Evolutionary conservation across 2,329 filamentous ascomycete species (phyloP), one percentile per base, ranked within the genome.

Genomic region (Acrocalymma vagum): DNA sequence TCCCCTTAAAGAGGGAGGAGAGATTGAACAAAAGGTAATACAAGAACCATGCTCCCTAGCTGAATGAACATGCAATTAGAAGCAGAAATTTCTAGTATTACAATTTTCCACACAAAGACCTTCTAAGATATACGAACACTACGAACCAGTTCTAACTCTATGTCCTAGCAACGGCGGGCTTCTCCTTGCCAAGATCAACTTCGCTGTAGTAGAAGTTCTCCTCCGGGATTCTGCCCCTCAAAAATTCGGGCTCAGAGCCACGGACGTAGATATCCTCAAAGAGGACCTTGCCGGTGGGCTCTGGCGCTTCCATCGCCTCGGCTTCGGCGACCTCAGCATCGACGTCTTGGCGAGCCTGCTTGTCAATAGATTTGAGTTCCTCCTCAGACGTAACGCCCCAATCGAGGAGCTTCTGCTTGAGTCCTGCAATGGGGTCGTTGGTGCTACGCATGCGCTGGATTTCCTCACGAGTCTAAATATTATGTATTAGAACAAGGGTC

Each of bases 361-460:
- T 97, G 81, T 99, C 94, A 60, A 99, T 85, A 56, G 73, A 72
- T 88, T 99, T 99, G 72, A 99, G 86, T 78, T 97, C 93, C 26
- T 96, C 92, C 81, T 99, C 94, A 48, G 81, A 85, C 60, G 86
- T 86, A 57, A 99, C 87, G 46, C 84, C 84, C 94, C 94, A 99
- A 76, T 99, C 94, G 44, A 99, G 78, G 57, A 99, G 87, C 82
- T 96, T 96, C 80, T 94, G 88, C 86, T 97, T 97, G 62, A 99
- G 85, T 46, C 94, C 94, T 65, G 92, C 91, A 69, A 99, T 99
- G 59, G 94, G 91, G 78, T 99, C 94, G 78, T 97, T 90, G 77
- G 94, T 99, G 63, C 88, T 95, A 68, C 94, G 90, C 94, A 99
- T 99, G 75, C 93, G 92, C 82, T 96, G 93, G 70, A 99, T 96